Conservation (phyloP, 768 basidiomycete genomes). For the Leccinum barrowsii region DNA sequence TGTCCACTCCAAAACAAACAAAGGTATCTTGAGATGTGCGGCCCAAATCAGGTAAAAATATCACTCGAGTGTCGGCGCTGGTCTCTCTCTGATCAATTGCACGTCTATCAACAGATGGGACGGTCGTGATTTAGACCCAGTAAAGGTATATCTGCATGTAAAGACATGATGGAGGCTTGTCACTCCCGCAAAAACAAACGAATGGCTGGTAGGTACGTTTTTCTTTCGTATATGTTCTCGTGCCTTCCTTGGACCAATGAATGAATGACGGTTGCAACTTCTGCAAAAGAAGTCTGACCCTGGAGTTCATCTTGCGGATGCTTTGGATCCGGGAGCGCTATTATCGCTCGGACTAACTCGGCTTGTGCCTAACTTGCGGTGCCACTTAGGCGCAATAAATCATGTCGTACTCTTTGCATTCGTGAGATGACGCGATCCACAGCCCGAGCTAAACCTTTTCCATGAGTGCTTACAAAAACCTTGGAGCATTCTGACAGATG, state of each 20-base stretch:
- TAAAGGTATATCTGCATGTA: neutral
- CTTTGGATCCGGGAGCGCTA: conserved; percentile 8
- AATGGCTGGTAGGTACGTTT: neutral
- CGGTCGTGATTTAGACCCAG: conserved; percentile 1
- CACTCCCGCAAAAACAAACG: neutral
- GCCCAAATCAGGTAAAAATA: neutral
- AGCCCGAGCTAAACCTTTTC: neutral
- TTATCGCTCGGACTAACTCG: conserved; percentile 15
- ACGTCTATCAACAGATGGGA: conserved; percentile 18
- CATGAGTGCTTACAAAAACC: neutral
- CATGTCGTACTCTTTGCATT: neutral
- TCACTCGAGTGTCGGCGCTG: neutral
- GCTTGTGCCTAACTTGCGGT: neutral
- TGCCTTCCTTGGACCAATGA: neutral
- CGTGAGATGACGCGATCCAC: neutral
- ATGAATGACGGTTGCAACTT: conserved; percentile 1
- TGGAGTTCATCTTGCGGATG: conserved; percentile 12
- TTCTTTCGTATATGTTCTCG: conserved; percentile 4
- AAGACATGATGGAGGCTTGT: neutral
- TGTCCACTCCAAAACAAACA: neutral
- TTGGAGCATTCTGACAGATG: neutral
- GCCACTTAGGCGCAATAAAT: neutral
- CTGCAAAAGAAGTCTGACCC: conserved; percentile 1
- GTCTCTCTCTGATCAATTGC: conserved; percentile 7
- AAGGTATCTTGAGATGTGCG: neutral